Evolutionary conservation across 768 basidiomycete genomes (phyloP).

Genomic region (Boletus rufocinnamomeus): DNA sequence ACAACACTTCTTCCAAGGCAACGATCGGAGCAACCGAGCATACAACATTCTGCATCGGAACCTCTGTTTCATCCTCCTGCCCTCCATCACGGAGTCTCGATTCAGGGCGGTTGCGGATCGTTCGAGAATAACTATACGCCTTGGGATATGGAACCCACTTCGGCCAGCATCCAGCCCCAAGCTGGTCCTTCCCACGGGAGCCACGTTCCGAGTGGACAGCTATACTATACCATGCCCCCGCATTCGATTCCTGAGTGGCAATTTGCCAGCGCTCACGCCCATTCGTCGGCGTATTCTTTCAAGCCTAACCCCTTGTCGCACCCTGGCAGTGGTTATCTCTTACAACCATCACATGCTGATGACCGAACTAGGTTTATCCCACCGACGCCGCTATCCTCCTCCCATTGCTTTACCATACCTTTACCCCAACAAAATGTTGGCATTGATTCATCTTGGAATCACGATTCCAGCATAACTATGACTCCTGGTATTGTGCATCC

Average conservation of each 20-base stretch:
- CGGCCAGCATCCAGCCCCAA: neutral
- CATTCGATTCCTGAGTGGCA: conserved; percentile 11
- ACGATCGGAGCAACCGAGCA: neutral
- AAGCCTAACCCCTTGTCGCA: neutral
- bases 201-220: conserved; percentile 3
- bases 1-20: neutral
- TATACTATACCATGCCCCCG: neutral
- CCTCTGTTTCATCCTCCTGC: neutral
- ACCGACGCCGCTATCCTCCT: neutral
- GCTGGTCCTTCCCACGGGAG: neutral
- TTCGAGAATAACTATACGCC: neutral
- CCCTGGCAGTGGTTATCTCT: neutral
- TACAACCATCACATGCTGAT: conserved; percentile 7
- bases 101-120: neutral
- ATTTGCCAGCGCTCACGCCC: conserved; percentile 1
- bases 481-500: neutral
- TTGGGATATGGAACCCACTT: conserved; percentile 3
- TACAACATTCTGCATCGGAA: conserved; percentile 1
- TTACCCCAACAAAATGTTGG: conserved; percentile 4
- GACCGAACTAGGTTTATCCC: conserved; percentile 1
- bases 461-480: neutral
- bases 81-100: neutral
- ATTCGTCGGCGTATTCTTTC: neutral
- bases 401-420: conserved; percentile 1
- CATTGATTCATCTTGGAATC: neutral